These are phyloP conservation scores for Gnomoniopsis sp. DNA, from an alignment of 2,329 filamentous ascomycete genomes.

Conservation along the genomic window DNA sequence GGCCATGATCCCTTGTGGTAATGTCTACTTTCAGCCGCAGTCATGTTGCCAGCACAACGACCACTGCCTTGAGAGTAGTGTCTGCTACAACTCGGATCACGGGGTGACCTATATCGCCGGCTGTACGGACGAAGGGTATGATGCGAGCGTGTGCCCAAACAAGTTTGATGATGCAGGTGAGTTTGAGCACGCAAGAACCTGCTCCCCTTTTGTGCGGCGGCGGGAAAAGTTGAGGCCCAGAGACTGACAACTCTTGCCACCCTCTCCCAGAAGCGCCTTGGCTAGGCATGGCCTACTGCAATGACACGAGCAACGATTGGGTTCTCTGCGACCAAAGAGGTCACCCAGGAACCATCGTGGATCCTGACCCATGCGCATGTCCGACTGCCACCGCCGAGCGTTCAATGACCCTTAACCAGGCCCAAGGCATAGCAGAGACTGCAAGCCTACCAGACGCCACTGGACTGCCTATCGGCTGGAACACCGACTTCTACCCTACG, in stretches of 20 bases:
- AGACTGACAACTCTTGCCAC: not conserved
- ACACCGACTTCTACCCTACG: conserved; percentile 12
- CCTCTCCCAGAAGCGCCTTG: conserved; percentile 20
- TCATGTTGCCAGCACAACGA: conserved; percentile 31
- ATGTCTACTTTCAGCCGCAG: conserved; percentile 27
- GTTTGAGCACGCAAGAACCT: too few species aligned
- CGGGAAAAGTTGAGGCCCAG: not conserved
- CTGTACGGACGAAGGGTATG: conserved; percentile 32
- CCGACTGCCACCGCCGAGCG: conserved; percentile 24
- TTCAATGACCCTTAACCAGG: conserved; percentile 24
- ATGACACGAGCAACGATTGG: conserved; percentile 29
- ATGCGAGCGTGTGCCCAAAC: conserved; percentile 29
- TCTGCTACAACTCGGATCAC: conserved; percentile 21
- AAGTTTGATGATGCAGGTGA: conserved; percentile 24
- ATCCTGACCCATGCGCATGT: conserved; percentile 28
- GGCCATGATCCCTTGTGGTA: conserved; percentile 32
- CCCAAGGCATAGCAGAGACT: conserved; percentile 23
- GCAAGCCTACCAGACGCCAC: conserved; percentile 25
- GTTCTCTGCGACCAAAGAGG: conserved; percentile 28
- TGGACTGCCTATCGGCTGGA: conserved; percentile 26
- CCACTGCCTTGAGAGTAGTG: conserved; percentile 28
- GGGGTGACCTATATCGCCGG: conserved; percentile 33
- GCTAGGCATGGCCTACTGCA: conserved; percentile 33
- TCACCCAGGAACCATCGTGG: conserved; percentile 20
- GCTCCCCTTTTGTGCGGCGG: too few species aligned